Evolutionary conservation across 202 grass and related monocot species (phyloP).

Genomic region (Panicum virgatum): DNA sequence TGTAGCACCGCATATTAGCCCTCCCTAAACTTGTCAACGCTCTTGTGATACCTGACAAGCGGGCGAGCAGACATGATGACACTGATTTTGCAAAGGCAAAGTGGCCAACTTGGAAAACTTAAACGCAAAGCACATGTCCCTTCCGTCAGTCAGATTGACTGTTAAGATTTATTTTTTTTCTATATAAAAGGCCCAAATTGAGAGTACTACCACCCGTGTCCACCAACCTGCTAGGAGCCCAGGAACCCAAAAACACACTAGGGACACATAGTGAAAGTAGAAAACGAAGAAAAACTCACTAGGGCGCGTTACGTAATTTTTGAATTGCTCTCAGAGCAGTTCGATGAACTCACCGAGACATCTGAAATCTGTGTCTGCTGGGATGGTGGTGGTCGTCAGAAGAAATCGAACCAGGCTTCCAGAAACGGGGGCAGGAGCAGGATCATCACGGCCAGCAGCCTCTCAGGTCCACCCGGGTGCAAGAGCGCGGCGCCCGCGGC

Average conservation of each 20-base stretch:
- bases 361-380: background rate
- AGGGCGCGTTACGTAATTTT: background rate
- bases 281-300: too few species aligned
- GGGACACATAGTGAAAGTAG: too few species aligned
- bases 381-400: background rate
- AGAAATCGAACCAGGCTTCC: constrained; percentile 29
- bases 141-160: background rate
- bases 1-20: background rate
- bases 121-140: background rate
- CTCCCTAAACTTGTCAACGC: background rate
- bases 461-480: background rate
- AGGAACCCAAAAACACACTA: background rate
- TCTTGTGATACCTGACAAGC: background rate
- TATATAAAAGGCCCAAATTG: background rate
- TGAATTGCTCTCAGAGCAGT: too few species aligned
- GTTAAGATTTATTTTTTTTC: too few species aligned
- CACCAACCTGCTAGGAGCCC: background rate
- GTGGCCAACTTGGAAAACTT: background rate
- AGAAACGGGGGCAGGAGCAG: background rate
- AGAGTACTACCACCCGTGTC: background rate
- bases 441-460: background rate
- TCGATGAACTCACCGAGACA: background rate
- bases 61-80: background rate
- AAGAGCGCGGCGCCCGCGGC: background rate
- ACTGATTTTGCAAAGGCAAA: background rate